Evolutionary conservation across 345 rosid species (phyloP), one percentile per base, ranked within the genome.

Genomic region (Citrus reticulata): DNA sequence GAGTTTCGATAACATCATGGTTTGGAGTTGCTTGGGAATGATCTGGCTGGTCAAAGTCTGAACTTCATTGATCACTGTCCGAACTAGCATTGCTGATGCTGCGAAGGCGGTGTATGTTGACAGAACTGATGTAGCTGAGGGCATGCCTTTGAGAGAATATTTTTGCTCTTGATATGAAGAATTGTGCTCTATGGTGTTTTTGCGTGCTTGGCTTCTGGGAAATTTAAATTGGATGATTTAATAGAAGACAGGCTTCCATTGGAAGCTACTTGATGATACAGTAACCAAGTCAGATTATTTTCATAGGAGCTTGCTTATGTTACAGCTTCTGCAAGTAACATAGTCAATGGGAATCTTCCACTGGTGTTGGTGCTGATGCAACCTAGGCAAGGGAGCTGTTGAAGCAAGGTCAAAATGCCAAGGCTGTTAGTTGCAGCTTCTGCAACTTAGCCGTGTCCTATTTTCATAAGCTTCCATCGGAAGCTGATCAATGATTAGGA

Each of bases 81-180:
- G 46, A 24, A 72, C 72, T 20, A 76, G 75, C 83, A 79, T 83
- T 35, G 72, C 62, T 4, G 81, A 49, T 39, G 82, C 84, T 3
- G 75, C 77, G 74, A 73, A 59, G 24, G 78, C 14, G 1, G 83
- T 63, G 35, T 51, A 73, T 16, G 79, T 58, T 6, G 83, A 69
- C n/a, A 82, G 68, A 30, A 79, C 59, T 35, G 81, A 70, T n/a
- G 85, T 40, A 9, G 83, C 67, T 67, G 82, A 70, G 32, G 82
- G 76, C 22, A 77, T 54, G 59, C 5, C 59, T 77, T 70, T 75
- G 17, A 79, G 19, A 66, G 83, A 73, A 63, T 79, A 79, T 81
- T 13, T 27, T 55, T 72, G 73, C 67, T 27, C 9, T 54, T 37
- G 68, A 58, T 46, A 46, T 22, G 40, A 46, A 77, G 49, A 24